These are phyloP conservation scores for Ceratocystiopsis sp. DNA, from an alignment of 2,329 filamentous ascomycete genomes.

Conservation along the genomic window DNA sequence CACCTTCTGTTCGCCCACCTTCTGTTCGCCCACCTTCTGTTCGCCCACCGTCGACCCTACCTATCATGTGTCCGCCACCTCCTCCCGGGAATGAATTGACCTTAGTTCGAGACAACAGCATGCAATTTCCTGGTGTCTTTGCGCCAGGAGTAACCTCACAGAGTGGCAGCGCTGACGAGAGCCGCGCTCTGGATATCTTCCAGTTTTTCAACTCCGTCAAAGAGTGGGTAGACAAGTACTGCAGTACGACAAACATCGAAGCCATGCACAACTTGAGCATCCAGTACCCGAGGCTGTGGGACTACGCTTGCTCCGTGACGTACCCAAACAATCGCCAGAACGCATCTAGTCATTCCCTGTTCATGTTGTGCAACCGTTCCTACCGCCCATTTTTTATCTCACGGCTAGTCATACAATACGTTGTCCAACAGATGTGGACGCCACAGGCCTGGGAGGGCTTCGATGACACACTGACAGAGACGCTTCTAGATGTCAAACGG, in stretches of 20 bases:
- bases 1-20: no score
- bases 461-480: constrained; percentile 11
- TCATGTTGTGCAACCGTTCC: constrained; percentile 16
- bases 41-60: not conserved
- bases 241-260: constrained; percentile 1
- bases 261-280: constrained; percentile 1
- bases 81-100: not conserved
- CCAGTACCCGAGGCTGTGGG: constrained; percentile 15
- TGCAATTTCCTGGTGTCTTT: not conserved
- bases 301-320: constrained; percentile 19
- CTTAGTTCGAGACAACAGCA: not conserved
- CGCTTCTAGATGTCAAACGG: constrained; percentile 10
- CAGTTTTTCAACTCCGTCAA: constrained; percentile 8
- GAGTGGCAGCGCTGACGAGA: not conserved
- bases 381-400: constrained; percentile 20
- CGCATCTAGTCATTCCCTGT: constrained; percentile 16
- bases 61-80: not conserved
- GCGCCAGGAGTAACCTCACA: not conserved
- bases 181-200: constrained; percentile 7
- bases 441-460: constrained; percentile 18
- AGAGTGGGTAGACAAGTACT: constrained; percentile 8
- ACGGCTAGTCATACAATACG: constrained; percentile 20
- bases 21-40: no score
- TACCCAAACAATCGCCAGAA: constrained; percentile 13
- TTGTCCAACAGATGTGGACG: constrained; percentile 18